Evolutionary conservation across 2,329 filamentous ascomycete species (phyloP).

Genomic region (Sporothrix luriei): DNA sequence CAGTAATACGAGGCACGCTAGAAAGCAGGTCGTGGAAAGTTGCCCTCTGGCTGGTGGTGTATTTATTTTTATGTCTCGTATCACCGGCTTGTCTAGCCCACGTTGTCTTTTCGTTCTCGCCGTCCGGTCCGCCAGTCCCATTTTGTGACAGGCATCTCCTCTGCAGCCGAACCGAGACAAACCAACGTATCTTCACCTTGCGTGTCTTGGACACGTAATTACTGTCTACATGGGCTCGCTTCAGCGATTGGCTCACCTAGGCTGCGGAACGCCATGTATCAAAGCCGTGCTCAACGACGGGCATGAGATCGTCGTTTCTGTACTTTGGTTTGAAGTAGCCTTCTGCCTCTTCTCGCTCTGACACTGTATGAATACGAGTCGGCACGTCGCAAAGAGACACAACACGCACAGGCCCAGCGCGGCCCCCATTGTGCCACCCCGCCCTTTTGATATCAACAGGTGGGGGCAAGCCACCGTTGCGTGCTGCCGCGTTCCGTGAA

Average conservation of each 20-base stretch:
- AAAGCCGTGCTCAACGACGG: background rate
- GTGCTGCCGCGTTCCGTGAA: constrained; percentile 3
- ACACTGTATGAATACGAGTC: too few relatives aligned
- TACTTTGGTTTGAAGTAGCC: too few relatives aligned
- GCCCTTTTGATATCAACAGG: constrained; percentile 4
- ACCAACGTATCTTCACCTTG: constrained; percentile 6
- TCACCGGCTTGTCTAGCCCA: background rate
- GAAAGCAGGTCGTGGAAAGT: background rate
- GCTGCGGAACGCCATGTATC: constrained; percentile 2
- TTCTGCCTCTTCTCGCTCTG: background rate
- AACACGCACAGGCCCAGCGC: background rate
- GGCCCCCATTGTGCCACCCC: constrained; percentile 5
- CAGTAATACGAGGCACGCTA: too few relatives aligned
- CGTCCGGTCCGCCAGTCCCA: background rate
- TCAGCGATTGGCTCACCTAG: constrained; percentile 7
- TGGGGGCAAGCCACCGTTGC: background rate
- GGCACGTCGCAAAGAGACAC: background rate
- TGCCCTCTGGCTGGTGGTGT: background rate
- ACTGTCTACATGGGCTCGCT: background rate
- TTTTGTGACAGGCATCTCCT: background rate
- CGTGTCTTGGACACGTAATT: constrained; percentile 17
- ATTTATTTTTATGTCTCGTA: constrained; percentile 3
- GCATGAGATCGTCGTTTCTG: too few relatives aligned
- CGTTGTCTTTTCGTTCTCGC: background rate
- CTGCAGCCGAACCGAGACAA: constrained; percentile 22